Percentiles rank a stretch among this genome's conserved stretches.
phyloP scores from a whole-genome alignment of 2,329 filamentous ascomycete genomes.

The Ophiognomonia clavigignenti-juglandacearum region DNA sequence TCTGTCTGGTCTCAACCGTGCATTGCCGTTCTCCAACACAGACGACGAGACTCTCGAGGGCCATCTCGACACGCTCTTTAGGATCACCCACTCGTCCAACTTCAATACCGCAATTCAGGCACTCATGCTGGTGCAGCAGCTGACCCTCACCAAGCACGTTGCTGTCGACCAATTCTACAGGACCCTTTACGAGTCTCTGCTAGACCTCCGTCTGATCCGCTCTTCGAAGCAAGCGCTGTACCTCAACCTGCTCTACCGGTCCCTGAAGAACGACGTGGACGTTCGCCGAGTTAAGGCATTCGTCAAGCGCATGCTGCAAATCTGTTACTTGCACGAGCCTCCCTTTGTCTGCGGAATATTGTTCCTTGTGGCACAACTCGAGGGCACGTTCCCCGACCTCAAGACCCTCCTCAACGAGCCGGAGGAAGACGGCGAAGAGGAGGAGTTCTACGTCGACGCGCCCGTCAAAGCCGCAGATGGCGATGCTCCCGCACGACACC shows the following conservation, averaged over 20 bases:
- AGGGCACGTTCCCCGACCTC: slow-evolving; percentile 73
- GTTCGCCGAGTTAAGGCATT: slow-evolving; percentile 92
- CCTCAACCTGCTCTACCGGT: slow-evolving; percentile 83
- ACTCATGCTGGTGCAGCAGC: slow-evolving; percentile 88
- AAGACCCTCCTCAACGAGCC: slow-evolving; percentile 74
- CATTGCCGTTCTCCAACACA: slow-evolving; percentile 84
- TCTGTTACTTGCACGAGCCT: slow-evolving; percentile 83
- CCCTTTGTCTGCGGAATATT: slow-evolving; percentile 91
- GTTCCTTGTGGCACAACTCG: slow-evolving; percentile 80
- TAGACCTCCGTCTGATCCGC: slow-evolving; percentile 81
- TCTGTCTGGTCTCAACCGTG: slow-evolving; percentile 90
- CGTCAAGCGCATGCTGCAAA: slow-evolving; percentile 85
- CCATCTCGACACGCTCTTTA: slow-evolving; percentile 91
- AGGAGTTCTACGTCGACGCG: slow-evolving; percentile 47
- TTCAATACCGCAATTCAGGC: slow-evolving; percentile 99
- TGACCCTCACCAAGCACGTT: slow-evolving; percentile 74
- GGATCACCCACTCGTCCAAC: slow-evolving; percentile 94
- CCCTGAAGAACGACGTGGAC: slow-evolving; percentile 86
- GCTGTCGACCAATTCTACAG: slow-evolving; percentile 90
- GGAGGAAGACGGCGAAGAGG: slow-evolving; percentile 70
- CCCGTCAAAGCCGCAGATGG: slow-evolving; percentile 55
- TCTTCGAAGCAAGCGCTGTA: slow-evolving; percentile 97
- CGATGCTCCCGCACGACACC: slow-evolving; percentile 22
- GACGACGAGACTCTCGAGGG: slow-evolving; percentile 77
- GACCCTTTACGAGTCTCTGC: slow-evolving; percentile 88